Base-by-base conservation (phyloP, 2,329 filamentous ascomycete genomes). In the Aspergillus sclerotialis region DNA sequence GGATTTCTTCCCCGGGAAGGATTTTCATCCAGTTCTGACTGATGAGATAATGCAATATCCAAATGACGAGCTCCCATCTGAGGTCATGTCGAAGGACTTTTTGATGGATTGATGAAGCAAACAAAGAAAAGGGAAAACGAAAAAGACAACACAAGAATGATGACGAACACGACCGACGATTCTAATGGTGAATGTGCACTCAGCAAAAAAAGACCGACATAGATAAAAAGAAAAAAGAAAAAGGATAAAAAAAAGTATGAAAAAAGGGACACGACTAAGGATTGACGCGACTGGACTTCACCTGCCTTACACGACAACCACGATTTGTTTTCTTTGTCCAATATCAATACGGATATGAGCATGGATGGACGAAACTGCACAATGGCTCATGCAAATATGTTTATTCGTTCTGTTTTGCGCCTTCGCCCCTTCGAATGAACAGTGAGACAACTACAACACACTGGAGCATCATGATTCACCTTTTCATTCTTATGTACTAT, bases 41-140 rank as follows among this genome's bases (percentile, higher is more conserved):
- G 53, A 53, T 10, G 59, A 63, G 34, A 58, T 59, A 35, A 54
- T 59, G 23, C 57, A 62, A 32, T 63, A 62, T 30, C 49, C 60
- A 28, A 48, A 58, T n/a, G 58, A 63, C 16, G 48, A 50, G n/a
- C 48, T 47, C 32, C 37, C 45, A 14, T 44, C 47, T 5, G 48
- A 51, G 18, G 43, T 42, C 30, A 42, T 49, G 45, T 40, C 45
- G 2, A 40, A 42, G 18, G 48, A 51, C 16, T 48, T 50, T 32
- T 45, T 50, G 35, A 37, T 46, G 39, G 47, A 50, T 15, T 52
- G 28, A 33, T 21, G 7, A 37, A 8, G 13, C 19, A 27, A 19
- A 5, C 28, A 33, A 9, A 27, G 15, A 42, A 30, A 27, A 28
- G 30, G 11, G 12, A 25, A 29, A 21, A 36, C 7, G 15, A 27